Percentiles rank a stretch among this genome's conserved stretches.
Evolutionary conservation across 1,284 basidiomycete genomes (phyloP).

Genomic region (Fomitiporia mediterranea): DNA sequence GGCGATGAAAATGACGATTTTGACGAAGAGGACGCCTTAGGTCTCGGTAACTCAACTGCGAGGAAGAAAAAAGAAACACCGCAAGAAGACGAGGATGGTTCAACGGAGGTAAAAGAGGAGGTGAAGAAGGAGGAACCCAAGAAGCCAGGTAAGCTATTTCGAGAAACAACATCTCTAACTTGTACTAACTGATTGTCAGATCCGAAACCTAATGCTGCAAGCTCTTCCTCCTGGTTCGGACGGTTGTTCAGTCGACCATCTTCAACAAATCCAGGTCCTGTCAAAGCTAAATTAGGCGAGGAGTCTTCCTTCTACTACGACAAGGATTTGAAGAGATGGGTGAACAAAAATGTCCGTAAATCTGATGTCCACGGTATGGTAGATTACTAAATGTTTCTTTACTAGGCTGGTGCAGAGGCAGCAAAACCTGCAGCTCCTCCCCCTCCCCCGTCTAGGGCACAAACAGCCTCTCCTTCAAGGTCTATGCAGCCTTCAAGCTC

Average conservation of each 20-base stretch:
- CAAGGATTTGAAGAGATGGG: slow-evolving; percentile 92
- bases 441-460: slow-evolving; percentile 68
- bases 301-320: slow-evolving; percentile 93
- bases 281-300: slow-evolving; percentile 92
- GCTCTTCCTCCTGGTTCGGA: slow-evolving; percentile 72
- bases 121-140: slow-evolving; percentile 28
- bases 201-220: slow-evolving; percentile 29
- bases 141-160: slow-evolving; percentile 35
- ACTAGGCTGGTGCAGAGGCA: slow-evolving; percentile 53
- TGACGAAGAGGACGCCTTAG: slow-evolving; percentile 87
- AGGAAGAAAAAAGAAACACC: slow-evolving; percentile 34
- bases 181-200: no score
- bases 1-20: slow-evolving; percentile 54
- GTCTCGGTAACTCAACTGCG: slow-evolving; percentile 73
- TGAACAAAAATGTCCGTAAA: slow-evolving; percentile 81
- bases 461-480: slow-evolving; percentile 73
- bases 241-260: slow-evolving; percentile 64
- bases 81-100: slow-evolving; percentile 23
- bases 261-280: slow-evolving; percentile 54
- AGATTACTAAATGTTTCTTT: slow-evolving; percentile 4
- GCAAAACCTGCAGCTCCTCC: slow-evolving; percentile 46
- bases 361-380: neutral
- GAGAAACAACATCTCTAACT: no score
- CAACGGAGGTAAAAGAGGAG: slow-evolving; percentile 27
- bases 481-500: slow-evolving; percentile 33